phyloP scores from a whole-genome alignment of 2,329 filamentous ascomycete genomes.

The Epichloe scottii region DNA sequence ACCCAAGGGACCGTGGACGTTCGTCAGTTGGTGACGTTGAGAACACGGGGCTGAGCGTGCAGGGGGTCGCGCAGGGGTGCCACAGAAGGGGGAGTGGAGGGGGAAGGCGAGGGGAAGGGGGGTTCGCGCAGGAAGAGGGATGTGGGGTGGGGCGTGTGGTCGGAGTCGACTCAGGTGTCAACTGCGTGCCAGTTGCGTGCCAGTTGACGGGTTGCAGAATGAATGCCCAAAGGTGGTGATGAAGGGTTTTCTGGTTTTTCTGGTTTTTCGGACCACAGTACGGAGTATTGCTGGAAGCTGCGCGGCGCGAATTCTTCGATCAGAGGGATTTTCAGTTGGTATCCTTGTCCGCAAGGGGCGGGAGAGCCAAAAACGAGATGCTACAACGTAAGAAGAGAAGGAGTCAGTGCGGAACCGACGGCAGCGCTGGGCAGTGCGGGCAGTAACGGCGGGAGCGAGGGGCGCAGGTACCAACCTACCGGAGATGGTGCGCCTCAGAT shows the following conservation, averaged over 20 bases:
- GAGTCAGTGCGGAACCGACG: constrained; percentile 1
- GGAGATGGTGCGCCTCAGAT: constrained; percentile 7
- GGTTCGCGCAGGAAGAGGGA: background rate
- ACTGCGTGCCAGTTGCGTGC: constrained; percentile 1
- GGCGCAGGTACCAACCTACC: constrained; percentile 9
- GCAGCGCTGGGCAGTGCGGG: background rate
- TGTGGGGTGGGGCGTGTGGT: background rate
- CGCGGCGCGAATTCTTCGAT: too few species aligned
- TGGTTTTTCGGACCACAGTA: background rate
- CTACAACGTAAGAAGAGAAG: background rate
- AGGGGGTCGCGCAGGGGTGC: constrained; percentile 1
- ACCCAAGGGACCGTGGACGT: constrained; percentile 16
- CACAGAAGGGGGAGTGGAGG: constrained; percentile 6
- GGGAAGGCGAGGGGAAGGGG: constrained; percentile 4
- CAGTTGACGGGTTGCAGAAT: background rate
- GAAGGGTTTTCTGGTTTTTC: background rate
- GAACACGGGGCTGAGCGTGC: constrained; percentile 30
- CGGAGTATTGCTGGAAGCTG: background rate
- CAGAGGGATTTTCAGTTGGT: too few species aligned
- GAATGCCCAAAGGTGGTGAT: background rate
- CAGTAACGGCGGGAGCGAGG: constrained; percentile 5
- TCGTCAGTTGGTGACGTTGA: constrained; percentile 30
- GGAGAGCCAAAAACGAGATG: background rate
- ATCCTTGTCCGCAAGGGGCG: background rate
- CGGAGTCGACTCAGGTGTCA: background rate